Conservation (phyloP, 805 yeast genomes). For the Millerago galiae region DNA sequence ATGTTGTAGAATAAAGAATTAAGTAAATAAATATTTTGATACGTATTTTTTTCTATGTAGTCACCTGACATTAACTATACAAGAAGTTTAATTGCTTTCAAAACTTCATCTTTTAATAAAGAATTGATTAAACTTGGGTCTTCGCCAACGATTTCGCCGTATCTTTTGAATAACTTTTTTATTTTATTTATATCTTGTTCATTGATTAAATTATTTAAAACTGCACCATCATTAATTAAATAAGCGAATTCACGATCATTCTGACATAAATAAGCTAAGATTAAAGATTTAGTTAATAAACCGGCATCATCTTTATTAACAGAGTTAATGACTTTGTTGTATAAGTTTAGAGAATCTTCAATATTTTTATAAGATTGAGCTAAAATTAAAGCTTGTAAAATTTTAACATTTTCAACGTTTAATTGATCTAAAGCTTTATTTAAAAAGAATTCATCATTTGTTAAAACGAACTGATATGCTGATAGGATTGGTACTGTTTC, state of each 20-base stretch:
- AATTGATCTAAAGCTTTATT: neutral
- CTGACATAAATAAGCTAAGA: conserved; percentile 36
- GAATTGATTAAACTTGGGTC: conserved; percentile 26
- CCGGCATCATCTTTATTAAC: conserved; percentile 27
- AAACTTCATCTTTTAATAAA: conserved; percentile 11
- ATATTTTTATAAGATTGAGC: conserved; percentile 34
- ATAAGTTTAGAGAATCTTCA: conserved; percentile 35
- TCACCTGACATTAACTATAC: neutral
- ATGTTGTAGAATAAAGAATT: conserved; percentile 13
- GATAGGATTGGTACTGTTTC: neutral
- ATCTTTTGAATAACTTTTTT: conserved; percentile 38
- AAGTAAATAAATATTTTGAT: neutral
- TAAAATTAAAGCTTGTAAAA: conserved; percentile 36
- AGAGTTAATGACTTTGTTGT: conserved; percentile 36
- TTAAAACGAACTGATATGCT: conserved; percentile 4
- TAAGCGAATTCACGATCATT: conserved; percentile 50
- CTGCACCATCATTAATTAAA: conserved; percentile 42
- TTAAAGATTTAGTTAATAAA: conserved; percentile 38
- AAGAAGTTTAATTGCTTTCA: conserved; percentile 13
- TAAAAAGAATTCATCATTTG: neutral
- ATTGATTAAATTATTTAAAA: conserved; percentile 29
- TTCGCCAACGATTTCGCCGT: conserved; percentile 44
- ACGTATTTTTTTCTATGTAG: neutral
- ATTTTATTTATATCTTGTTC: conserved; percentile 34
- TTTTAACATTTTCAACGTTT: conserved; percentile 10